A percentile compares a stretch with the other conserved stretches of the same genome.
These are phyloP conservation scores for Yarrowia sp. DNA, from an alignment of 805 yeast genomes.

Conservation along the genomic window DNA sequence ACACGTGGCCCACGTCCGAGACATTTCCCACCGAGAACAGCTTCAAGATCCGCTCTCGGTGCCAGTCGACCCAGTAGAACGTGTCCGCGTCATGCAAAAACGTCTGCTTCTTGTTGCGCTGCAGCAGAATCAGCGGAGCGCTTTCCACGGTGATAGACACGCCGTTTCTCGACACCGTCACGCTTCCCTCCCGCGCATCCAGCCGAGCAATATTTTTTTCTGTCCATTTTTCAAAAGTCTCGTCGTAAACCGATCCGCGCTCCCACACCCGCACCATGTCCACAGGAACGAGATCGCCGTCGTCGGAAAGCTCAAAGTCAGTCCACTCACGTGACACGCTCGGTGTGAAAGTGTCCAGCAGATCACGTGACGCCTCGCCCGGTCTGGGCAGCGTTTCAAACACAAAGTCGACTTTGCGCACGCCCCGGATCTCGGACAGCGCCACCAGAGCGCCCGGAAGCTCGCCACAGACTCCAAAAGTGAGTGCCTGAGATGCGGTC, in stretches of 20 bases:
- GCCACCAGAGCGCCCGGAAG: background rate
- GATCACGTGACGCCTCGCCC: background rate
- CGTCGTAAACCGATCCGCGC: background rate
- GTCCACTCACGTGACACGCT: constrained; percentile 1
- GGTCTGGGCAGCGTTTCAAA: background rate
- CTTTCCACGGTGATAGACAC: background rate
- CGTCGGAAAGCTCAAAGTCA: background rate
- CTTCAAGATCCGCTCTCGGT: background rate
- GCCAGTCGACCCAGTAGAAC: background rate
- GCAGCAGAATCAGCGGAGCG: background rate
- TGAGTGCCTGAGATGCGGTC: background rate
- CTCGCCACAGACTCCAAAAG: background rate
- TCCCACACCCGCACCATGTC: constrained; percentile 1
- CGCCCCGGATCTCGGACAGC: background rate
- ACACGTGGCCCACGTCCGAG: background rate
- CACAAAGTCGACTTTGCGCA: background rate
- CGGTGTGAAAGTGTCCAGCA: background rate
- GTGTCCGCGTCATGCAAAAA: background rate
- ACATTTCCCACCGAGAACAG: background rate
- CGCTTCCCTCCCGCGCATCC: background rate
- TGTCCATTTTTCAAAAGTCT: background rate
- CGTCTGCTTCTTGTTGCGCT: background rate
- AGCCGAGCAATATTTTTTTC: background rate
- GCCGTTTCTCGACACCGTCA: background rate
- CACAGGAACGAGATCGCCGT: background rate